Percentiles rank a stretch among this genome's conserved stretches.
phyloP scores from a whole-genome alignment of 1,139 yeast genomes.

The Wickerhamomyces sp. region DNA sequence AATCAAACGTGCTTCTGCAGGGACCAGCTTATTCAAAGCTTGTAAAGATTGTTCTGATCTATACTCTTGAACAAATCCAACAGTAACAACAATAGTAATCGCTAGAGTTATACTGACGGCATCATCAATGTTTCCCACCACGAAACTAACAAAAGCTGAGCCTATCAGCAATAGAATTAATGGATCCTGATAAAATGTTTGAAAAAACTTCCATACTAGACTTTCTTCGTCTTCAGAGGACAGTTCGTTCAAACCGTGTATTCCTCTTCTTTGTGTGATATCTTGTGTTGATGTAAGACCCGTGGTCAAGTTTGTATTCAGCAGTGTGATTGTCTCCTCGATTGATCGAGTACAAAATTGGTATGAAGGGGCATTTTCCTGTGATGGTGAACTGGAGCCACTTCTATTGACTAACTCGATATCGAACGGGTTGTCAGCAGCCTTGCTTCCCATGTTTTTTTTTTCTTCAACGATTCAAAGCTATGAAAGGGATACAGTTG shows the following conservation, averaged over 20 bases:
- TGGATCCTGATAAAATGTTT: constrained; percentile 85
- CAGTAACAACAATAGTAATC: constrained; percentile 83
- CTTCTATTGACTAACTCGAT: constrained; percentile 15
- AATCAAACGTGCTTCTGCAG: constrained; percentile 87
- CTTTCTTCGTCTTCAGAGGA: constrained; percentile 72
- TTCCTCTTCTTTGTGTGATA: constrained; percentile 59
- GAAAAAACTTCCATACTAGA: constrained; percentile 59
- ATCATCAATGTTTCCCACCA: constrained; percentile 93
- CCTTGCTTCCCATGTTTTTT: background rate
- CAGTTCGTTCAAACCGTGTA: constrained; percentile 78
- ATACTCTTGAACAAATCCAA: constrained; percentile 95
- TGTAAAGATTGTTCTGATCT: constrained; percentile 90
- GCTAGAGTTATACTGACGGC: constrained; percentile 88
- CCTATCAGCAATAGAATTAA: constrained; percentile 81
- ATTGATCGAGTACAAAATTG: constrained; percentile 51
- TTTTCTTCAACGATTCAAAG: too few relatives aligned
- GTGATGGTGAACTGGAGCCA: constrained; percentile 21
- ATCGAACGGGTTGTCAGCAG: constrained; percentile 27
- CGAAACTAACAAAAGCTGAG: constrained; percentile 75
- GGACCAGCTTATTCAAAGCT: constrained; percentile 86
- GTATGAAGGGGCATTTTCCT: constrained; percentile 28
- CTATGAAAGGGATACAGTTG: too few relatives aligned
- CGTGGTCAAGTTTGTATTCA: constrained; percentile 50
- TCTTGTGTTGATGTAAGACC: constrained; percentile 73
- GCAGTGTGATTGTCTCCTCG: constrained; percentile 55